Conservation (phyloP, 768 basidiomycete genomes). For the Coprinopsis sp. region DNA sequence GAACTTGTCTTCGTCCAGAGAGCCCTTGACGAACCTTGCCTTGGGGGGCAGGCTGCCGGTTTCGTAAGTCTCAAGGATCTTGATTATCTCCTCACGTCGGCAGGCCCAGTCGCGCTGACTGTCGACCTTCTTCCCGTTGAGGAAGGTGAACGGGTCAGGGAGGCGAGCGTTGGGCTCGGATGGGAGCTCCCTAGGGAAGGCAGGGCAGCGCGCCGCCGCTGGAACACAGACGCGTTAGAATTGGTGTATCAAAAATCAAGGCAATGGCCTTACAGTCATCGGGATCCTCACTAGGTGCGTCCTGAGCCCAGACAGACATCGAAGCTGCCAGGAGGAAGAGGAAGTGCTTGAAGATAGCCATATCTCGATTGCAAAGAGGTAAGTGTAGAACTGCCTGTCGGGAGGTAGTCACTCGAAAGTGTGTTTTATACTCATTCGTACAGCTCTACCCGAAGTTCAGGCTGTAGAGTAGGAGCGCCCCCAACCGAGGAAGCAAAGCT, state of each 20-base stretch:
- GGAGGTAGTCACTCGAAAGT: too few relatives aligned
- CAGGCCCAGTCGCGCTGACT: constrained; percentile 48
- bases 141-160: constrained; percentile 51
- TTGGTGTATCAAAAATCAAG: constrained; percentile 18
- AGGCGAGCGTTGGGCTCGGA: constrained; percentile 37
- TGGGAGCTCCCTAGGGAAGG: constrained; percentile 26
- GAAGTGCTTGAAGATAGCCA: too few relatives aligned
- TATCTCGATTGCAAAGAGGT: too few relatives aligned
- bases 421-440: too few relatives aligned
- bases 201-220: constrained; percentile 24
- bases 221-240: constrained; percentile 21
- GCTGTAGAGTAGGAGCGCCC: too few relatives aligned
- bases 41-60: constrained; percentile 44
- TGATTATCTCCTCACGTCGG: constrained; percentile 42
- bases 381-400: too few relatives aligned
- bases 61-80: constrained; percentile 49
- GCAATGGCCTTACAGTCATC: too few relatives aligned
- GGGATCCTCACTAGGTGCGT: too few relatives aligned
- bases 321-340: too few relatives aligned
- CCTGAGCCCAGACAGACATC: too few relatives aligned
- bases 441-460: too few relatives aligned
- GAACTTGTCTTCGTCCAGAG: constrained; percentile 36
- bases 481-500: too few relatives aligned
- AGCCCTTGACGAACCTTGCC: constrained; percentile 38
- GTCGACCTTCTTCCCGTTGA: constrained; percentile 35